Percentiles rank a stretch among this genome's conserved stretches.
These are phyloP conservation scores for Corinectria fuckeliana DNA, from an alignment of 2,329 filamentous ascomycete species.

Conservation along the genomic window DNA sequence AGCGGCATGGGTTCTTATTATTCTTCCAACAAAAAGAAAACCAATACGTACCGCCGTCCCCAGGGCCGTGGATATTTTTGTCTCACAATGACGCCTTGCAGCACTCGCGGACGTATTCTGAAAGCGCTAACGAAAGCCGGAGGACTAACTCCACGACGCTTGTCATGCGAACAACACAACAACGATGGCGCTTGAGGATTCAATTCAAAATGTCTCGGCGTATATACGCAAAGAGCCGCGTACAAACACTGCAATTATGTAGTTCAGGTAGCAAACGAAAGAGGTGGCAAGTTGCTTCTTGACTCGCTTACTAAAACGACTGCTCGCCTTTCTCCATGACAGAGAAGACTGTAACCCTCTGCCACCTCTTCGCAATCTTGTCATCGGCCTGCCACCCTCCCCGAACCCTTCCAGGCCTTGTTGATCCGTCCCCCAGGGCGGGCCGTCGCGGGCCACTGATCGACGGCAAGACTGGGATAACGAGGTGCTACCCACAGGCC, in stretches of 20 bases:
- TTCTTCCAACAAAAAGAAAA: too few species aligned
- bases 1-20: not conserved
- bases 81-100: conserved; percentile 10
- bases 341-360: not conserved
- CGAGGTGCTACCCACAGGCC: not conserved
- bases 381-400: not conserved
- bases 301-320: not conserved
- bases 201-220: not conserved
- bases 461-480: conserved; percentile 14
- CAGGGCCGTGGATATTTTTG: conserved; percentile 6
- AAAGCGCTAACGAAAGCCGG: not conserved
- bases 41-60: not conserved
- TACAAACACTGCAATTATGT: not conserved
- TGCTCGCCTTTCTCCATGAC: not conserved
- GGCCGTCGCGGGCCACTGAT: conserved; percentile 20
- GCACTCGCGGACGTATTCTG: not conserved
- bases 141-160: not conserved
- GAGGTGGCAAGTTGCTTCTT: not conserved
- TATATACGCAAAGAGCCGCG: not conserved
- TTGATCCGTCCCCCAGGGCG: conserved; percentile 1
- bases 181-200: not conserved
- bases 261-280: not conserved
- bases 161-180: not conserved
- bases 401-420: not conserved
- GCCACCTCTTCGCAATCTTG: not conserved